Percentiles rank a stretch among this genome's conserved stretches.
Evolutionary conservation across 164 flowering plant genomes (phyloP).

Genomic region (Akebia trifoliata): DNA sequence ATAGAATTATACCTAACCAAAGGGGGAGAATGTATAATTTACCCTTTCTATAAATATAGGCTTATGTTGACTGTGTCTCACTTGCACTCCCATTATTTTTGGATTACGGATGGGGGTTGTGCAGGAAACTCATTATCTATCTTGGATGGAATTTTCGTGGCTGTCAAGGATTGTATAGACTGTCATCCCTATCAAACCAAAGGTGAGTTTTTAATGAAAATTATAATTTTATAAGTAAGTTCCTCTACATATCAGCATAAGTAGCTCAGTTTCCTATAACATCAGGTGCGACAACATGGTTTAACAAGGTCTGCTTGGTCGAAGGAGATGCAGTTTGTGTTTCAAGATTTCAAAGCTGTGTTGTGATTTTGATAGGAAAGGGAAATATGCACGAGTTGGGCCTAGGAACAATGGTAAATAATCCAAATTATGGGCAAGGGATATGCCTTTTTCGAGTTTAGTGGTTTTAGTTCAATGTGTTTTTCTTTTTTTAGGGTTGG

Average conservation of each 20-base stretch:
- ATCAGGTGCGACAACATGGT: constrained; percentile 84
- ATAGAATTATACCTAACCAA: too few species aligned
- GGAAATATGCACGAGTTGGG: constrained; percentile 99
- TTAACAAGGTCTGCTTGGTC: constrained; percentile 63
- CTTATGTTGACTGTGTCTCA: background rate
- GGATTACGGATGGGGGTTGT: constrained; percentile 10
- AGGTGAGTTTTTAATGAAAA: constrained; percentile 30
- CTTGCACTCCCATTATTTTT: background rate
- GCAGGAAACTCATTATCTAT: constrained; percentile 78
- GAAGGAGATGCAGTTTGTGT: constrained; percentile 73
- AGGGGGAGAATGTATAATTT: too few species aligned
- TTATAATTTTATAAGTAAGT: background rate
- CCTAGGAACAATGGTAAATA: constrained; percentile 90
- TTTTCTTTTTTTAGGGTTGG: background rate
- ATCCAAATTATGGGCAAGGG: constrained; percentile 80
- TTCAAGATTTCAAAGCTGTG: constrained; percentile 78
- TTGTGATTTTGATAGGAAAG: constrained; percentile 83
- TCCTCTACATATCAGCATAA: background rate
- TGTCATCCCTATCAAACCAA: constrained; percentile 71
- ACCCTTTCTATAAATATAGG: too few species aligned
- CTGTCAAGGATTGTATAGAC: constrained; percentile 95
- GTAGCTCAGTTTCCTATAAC: constrained; percentile 8
- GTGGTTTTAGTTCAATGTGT: background rate
- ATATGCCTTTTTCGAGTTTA: background rate
- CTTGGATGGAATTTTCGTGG: constrained; percentile 87